Base-by-base conservation (phyloP, 164 flowering plant species). In the Tetracentron sinense region DNA sequence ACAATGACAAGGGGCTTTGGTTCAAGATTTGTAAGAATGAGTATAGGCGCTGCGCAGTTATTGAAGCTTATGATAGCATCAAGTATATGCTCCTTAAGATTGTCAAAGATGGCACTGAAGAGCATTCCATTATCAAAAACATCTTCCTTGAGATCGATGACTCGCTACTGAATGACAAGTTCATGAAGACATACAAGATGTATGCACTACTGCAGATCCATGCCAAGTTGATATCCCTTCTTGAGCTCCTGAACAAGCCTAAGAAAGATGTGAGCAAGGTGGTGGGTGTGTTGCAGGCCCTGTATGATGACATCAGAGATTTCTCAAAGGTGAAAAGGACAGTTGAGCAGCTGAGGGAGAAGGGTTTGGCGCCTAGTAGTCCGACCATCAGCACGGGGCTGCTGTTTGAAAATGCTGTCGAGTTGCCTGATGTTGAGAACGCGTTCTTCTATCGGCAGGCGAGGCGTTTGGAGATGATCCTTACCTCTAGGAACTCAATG, bases 1-100 rank as follows among this genome's bases (percentile, higher is more conserved):
- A 83, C 60, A n/a, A n/a, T n/a, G n/a, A n/a, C n/a, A 74, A 67
- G 72, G 79, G 90, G 90, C 72, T 85, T 10, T 85, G 86, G 88
- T 70, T 74, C 55, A 85, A 83, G 67, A 85, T 85, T 42, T 72
- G 75, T 75, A 85, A 85, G 79, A 70, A 71, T 58, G 90, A 85
- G 72, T 85, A 83, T 60, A 72, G 90, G 67, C 84, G 90, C 3
- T 85, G 88, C 63, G 83, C 81, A 25, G 88, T 85, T 25, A 71
- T 85, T 5, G 90, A 85, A 75, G 81, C 90, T 54, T 85, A 85
- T 66, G 85, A 83, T 42, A 71, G 85, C 42, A 51, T 79, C 55
- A 81, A 76, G 73, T 79, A 80, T 54, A 61, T 85, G 69, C 58
- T 85, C 46, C 76, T 77, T 44, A 61, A 64, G 33, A 82, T 83